Evolutionary conservation across 495 filamentous ascomycete species (phyloP), one percentile per base, ranked within the genome.

Genomic region (Daldinia loculata): DNA sequence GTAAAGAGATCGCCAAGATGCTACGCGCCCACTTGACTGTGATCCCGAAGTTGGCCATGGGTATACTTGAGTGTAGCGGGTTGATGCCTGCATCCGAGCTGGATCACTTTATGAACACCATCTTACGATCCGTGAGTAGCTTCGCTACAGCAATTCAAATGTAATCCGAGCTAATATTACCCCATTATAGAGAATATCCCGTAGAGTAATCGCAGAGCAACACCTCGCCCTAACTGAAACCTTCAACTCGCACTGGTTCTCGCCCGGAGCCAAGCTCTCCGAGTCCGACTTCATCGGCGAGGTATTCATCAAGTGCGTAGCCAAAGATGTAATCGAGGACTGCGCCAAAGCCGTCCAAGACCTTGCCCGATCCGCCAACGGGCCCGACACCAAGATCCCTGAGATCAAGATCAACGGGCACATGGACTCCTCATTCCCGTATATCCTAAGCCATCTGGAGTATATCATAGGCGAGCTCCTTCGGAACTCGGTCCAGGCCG

Each of bases 401-500:
- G 87, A 92, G 62, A 92, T 99, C 77, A 85, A 83, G n/a, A 85
- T 99, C 55, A 86, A 91, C 70, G 95, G 95, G 9, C 94, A 98
- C 74, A 81, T 94, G 6, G 88, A 92, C 6, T 93, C 93, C 0
- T 97, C 90, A 8, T 98, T 99, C 76, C 96, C 96, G 2, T 99
- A 97, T 69, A 98, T 98, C 66, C 87, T 96, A 19, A 95, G 91
- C 72, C 96, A 98, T 76, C 84, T 99, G 56, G 93, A 99, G 80
- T 99, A 98, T 76, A 98, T 98, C 73, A 87, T 98, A 63, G 94
- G 95, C 38, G 95, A 99, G 79, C 89, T 99, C 11, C 85, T 99
- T 17, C 90, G 95, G 62, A 99, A 99, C 80, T 95, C 93, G 0
- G 90, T 99, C 26, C 94, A 98, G 78, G 95, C 93, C 24, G 90